Evolutionary conservation across 73 alveolate species (phyloP).

Genomic region (Effrenium voratum): DNA sequence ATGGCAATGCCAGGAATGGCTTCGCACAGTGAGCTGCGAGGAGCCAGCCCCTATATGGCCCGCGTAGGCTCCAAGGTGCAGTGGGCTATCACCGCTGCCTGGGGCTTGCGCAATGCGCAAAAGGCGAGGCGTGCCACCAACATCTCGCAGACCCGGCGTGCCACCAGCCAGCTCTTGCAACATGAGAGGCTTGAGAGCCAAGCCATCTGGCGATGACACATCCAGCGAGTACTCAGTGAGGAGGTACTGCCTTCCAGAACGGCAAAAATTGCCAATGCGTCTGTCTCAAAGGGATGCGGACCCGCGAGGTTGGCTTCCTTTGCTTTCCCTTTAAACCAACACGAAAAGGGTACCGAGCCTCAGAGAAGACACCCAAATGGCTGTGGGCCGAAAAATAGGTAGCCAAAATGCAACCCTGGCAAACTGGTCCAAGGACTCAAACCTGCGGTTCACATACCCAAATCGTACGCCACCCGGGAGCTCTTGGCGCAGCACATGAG

Average conservation of each 20-base stretch:
- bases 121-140: not conserved
- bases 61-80: constrained; percentile 66
- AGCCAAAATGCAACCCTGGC: not conserved
- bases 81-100: constrained; percentile 46
- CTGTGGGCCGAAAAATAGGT: too few species aligned
- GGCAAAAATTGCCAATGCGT: not conserved
- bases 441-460: not conserved
- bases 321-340: too few species aligned
- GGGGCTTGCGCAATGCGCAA: not conserved
- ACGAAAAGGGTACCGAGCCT: too few species aligned
- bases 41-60: constrained; percentile 41
- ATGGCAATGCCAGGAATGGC: too few species aligned
- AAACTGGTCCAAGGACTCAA: too few species aligned
- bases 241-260: not conserved
- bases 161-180: not conserved
- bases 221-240: not conserved
- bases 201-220: not conserved
- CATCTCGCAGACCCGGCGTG: not conserved
- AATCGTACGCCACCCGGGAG: not conserved
- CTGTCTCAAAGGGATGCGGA: too few species aligned
- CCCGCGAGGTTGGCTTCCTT: too few species aligned
- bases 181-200: not conserved
- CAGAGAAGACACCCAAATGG: too few species aligned
- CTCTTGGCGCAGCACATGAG: not conserved
- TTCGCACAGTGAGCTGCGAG: not conserved